phyloP scores from a whole-genome alignment of 169 alveolate species.

The Plasmodium malariae region DNA sequence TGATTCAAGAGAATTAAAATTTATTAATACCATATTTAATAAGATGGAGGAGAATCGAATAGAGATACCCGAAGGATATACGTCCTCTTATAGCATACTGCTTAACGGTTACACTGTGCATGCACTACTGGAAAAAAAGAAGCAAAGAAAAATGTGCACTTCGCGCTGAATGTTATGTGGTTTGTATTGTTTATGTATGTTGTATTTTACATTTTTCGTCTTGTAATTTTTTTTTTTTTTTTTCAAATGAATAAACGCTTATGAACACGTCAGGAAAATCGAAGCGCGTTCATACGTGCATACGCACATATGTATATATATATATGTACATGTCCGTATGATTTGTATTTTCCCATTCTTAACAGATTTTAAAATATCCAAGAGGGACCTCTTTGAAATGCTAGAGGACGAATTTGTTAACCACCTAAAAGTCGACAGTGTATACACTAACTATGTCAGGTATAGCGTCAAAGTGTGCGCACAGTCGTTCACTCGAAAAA shows the following conservation, averaged over 20 bases:
- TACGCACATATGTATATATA: too few relatives aligned
- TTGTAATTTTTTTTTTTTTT: too few relatives aligned
- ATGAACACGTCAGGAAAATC: too few relatives aligned
- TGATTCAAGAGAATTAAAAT: constrained; percentile 24
- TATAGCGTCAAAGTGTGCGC: not conserved
- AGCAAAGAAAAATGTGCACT: not conserved
- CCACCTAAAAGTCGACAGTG: constrained; percentile 6
- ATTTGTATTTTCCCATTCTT: not conserved
- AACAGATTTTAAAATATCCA: constrained; percentile 30
- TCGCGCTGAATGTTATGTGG: not conserved
- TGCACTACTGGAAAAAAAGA: too few relatives aligned
- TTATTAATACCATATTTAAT: constrained; percentile 25
- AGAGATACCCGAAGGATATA: not conserved
- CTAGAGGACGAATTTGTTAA: constrained; percentile 44
- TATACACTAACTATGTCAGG: constrained; percentile 35
- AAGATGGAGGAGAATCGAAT: constrained; percentile 29
- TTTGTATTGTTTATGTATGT: too few relatives aligned
- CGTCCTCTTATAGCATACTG: not conserved
- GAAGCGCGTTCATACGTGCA: too few relatives aligned
- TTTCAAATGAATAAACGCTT: too few relatives aligned
- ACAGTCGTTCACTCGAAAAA: too few relatives aligned
- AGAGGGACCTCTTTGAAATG: constrained; percentile 10
- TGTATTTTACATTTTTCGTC: too few relatives aligned
- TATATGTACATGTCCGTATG: not conserved
- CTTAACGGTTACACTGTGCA: not conserved